These are phyloP conservation scores for Chimonanthus salicifolius DNA, from an alignment of 164 flowering plant genomes.

Conservation along the genomic window DNA sequence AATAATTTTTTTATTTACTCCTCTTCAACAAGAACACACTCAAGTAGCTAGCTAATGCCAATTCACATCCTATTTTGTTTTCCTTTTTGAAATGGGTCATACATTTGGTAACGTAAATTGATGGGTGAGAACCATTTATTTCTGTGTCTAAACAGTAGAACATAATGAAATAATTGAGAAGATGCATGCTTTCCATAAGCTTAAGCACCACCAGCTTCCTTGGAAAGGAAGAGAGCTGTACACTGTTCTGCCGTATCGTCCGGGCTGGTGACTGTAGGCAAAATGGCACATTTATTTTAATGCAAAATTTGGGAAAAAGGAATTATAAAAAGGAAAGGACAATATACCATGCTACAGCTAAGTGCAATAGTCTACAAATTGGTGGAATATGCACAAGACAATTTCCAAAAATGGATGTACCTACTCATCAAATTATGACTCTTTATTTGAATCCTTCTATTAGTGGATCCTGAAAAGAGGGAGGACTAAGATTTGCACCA, in stretches of 20 bases:
- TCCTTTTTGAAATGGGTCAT: too few relatives aligned
- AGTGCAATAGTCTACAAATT: too few relatives aligned
- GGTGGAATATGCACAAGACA: too few relatives aligned
- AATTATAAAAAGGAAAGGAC: not conserved
- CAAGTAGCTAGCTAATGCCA: not conserved
- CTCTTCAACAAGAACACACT: not conserved
- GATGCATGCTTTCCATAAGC: not conserved
- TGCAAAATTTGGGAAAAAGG: not conserved
- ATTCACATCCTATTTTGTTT: too few relatives aligned
- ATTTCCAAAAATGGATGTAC: too few relatives aligned
- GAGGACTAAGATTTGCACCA: too few relatives aligned
- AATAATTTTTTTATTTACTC: not conserved
- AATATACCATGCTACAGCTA: not conserved
- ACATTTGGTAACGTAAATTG: not conserved
- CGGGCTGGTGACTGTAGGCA: conserved; percentile 73
- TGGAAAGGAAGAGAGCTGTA: conserved; percentile 53
- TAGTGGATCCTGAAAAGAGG: too few relatives aligned
- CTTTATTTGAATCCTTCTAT: too few relatives aligned
- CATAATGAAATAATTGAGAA: not conserved
- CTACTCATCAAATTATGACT: too few relatives aligned
- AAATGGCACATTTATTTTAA: not conserved
- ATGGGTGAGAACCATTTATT: not conserved
- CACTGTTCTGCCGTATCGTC: conserved; percentile 74
- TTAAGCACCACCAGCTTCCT: not conserved
- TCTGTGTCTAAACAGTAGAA: not conserved